Conservation (phyloP, 2,329 filamentous ascomycete species). For the Colletotrichum ledebouriae region DNA sequence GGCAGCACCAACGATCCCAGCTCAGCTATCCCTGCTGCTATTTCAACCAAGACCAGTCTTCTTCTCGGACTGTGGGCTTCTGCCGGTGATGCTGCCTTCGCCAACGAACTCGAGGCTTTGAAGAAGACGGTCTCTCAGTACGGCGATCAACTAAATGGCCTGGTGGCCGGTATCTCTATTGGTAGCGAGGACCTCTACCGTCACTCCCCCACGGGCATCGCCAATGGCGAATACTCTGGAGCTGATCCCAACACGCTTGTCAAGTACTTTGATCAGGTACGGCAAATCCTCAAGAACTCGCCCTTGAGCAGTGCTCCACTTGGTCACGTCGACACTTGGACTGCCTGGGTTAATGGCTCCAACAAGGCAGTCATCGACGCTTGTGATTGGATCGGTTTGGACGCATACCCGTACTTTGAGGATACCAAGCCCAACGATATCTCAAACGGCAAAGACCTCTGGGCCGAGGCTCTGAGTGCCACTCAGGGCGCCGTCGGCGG, state of each 20-base stretch:
- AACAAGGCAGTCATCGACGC: constrained; percentile 79
- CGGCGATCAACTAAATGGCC: constrained; percentile 72
- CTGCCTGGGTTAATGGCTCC: constrained; percentile 78
- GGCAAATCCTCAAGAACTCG: constrained; percentile 73
- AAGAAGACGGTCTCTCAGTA: constrained; percentile 77
- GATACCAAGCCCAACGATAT: constrained; percentile 76
- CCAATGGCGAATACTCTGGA: constrained; percentile 73
- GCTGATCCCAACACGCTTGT: constrained; percentile 72
- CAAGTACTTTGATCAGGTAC: constrained; percentile 78
- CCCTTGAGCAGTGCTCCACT: constrained; percentile 69
- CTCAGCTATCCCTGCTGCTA: constrained; percentile 84
- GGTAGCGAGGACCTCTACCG: constrained; percentile 91
- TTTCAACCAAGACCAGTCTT: constrained; percentile 81
- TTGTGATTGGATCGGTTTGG: constrained; percentile 84
- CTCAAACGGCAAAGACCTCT: constrained; percentile 73
- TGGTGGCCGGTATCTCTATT: constrained; percentile 86
- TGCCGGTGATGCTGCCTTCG: constrained; percentile 71
- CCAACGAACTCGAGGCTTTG: constrained; percentile 81
- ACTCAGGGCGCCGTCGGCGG: constrained; percentile 70
- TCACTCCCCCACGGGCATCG: constrained; percentile 77
- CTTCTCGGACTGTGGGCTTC: constrained; percentile 90
- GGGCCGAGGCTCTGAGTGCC: constrained; percentile 74
- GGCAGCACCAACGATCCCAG: constrained; percentile 75
- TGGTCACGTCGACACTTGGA: constrained; percentile 94
- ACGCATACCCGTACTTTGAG: constrained; percentile 90